A percentile compares a stretch with the other conserved stretches of the same genome.
These are phyloP conservation scores for Orbilia blumenaviensis DNA, from an alignment of 2,329 filamentous ascomycete species.

Conservation along the genomic window DNA sequence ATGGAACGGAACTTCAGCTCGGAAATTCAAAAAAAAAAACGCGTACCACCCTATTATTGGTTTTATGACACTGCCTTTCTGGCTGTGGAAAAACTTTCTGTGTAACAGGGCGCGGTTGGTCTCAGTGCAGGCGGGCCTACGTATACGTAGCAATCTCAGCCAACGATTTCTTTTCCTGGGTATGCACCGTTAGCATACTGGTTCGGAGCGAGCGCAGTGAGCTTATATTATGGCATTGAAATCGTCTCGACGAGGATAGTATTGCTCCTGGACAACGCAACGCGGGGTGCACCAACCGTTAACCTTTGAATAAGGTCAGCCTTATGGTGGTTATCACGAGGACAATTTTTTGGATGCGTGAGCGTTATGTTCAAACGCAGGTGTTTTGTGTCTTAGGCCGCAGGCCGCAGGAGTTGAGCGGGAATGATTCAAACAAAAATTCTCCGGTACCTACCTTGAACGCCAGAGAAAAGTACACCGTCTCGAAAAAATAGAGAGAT, in stretches of 20 bases:
- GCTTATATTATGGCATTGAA: neutral
- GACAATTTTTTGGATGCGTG: neutral
- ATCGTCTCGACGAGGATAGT: conserved; percentile 36
- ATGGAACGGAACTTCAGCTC: neutral
- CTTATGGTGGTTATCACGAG: conserved; percentile 3
- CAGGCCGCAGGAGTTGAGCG: conserved; percentile 28
- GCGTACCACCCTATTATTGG: neutral
- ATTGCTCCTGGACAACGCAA: conserved; percentile 42
- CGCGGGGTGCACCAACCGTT: conserved; percentile 49
- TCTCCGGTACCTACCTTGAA: conserved; percentile 21
- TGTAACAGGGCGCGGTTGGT: conserved; percentile 18
- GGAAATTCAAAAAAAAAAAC: too few species aligned
- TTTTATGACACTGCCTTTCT: conserved; percentile 2
- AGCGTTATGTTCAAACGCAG: conserved; percentile 5
- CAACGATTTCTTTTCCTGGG: neutral
- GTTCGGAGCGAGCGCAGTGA: neutral
- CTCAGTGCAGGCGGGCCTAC: neutral
- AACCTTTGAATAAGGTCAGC: neutral
- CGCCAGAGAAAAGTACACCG: conserved; percentile 7
- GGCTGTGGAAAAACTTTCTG: conserved; percentile 14
- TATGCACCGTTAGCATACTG: neutral
- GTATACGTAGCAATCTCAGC: neutral
- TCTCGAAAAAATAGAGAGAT: conserved; percentile 18
- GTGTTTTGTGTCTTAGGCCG: conserved; percentile 30
- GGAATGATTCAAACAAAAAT: conserved; percentile 28